Evolutionary conservation across 345 rosid species (phyloP).

Genomic region (Hibiscus tridactylites): DNA sequence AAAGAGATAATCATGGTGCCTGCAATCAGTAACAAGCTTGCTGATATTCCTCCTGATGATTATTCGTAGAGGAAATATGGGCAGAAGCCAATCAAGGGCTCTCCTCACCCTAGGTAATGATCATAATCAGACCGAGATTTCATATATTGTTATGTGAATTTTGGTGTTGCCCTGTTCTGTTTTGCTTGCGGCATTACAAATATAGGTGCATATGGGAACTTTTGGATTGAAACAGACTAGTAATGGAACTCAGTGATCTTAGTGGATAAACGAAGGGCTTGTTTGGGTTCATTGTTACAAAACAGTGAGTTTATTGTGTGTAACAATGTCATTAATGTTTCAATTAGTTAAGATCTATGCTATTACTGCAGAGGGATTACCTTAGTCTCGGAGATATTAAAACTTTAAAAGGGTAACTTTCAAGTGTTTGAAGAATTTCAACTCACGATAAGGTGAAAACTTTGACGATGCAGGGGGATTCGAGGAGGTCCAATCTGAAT

Average conservation of each 20-base stretch:
- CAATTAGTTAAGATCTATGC: neutral
- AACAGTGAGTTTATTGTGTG: neutral
- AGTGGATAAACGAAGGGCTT: neutral
- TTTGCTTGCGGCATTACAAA: neutral
- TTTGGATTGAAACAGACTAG: neutral
- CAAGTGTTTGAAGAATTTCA: neutral
- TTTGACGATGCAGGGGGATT: neutral
- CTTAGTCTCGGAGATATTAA: neutral
- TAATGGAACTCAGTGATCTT: neutral
- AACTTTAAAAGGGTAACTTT: neutral
- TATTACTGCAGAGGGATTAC: neutral
- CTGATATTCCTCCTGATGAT: conserved; percentile 80
- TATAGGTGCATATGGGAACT: conserved; percentile 6
- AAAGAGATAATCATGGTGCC: conserved; percentile 74
- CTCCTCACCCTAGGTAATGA: conserved; percentile 71
- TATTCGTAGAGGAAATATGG: conserved; percentile 79
- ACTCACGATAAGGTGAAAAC: neutral
- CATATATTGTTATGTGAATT: neutral
- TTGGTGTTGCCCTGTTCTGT: neutral
- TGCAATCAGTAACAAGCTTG: conserved; percentile 73
- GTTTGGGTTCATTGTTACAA: neutral
- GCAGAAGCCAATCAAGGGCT: conserved; percentile 78
- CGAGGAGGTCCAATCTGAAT: neutral
- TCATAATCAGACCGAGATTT: neutral
- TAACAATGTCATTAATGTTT: neutral